Percentiles rank a stretch among this genome's conserved stretches.
Conservation (phyloP, 2,329 filamentous ascomycete species). For the Phialophora tarda region DNA sequence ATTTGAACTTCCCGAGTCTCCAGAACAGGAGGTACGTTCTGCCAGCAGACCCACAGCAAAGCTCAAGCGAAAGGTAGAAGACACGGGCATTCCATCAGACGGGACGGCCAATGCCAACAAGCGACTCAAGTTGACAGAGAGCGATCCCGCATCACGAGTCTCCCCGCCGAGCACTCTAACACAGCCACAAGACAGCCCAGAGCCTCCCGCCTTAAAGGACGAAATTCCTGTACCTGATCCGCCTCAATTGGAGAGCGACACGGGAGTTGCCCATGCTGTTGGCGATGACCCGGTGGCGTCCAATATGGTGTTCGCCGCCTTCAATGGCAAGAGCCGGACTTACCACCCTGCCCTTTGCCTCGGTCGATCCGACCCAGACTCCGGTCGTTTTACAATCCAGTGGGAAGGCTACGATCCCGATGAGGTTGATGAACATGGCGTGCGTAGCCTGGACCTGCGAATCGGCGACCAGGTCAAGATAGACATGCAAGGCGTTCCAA, state of each 20-base stretch:
- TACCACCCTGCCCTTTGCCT: constrained; percentile 67
- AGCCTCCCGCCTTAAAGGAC: neutral
- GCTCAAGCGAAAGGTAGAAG: constrained; percentile 24
- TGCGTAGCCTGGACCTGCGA: constrained; percentile 53
- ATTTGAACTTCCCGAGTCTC: constrained; percentile 52
- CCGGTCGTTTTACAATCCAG: constrained; percentile 53
- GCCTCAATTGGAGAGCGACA: neutral
- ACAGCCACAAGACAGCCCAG: neutral
- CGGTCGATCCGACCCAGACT: constrained; percentile 49
- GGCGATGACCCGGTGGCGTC: constrained; percentile 44
- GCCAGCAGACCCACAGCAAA: constrained; percentile 8
- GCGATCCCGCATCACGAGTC: neutral
- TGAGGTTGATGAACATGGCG: constrained; percentile 48
- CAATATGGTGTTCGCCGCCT: constrained; percentile 63
- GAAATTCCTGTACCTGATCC: neutral
- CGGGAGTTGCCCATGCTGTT: neutral
- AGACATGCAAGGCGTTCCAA: constrained; percentile 51
- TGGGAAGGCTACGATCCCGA: constrained; percentile 53
- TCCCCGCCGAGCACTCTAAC: neutral
- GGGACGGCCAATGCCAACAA: constrained; percentile 2
- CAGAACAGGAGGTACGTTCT: constrained; percentile 36
- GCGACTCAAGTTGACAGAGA: constrained; percentile 2
- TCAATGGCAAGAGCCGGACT: constrained; percentile 60
- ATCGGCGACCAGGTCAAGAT: constrained; percentile 56
- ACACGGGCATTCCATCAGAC: neutral